phyloP scores from a whole-genome alignment of 148 eudicot genomes.

The Cornus florida region DNA sequence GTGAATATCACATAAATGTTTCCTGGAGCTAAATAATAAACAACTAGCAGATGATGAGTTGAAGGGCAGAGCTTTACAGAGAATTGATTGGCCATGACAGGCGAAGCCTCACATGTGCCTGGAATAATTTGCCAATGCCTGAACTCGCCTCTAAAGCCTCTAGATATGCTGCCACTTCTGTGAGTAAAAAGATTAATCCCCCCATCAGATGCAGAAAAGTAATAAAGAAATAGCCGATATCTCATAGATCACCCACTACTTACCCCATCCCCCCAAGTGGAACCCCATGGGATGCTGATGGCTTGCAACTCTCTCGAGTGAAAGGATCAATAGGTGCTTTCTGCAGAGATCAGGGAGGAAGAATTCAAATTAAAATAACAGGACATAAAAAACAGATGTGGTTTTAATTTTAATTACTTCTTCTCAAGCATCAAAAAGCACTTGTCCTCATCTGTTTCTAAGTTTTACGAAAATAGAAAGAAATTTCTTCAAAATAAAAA shows the following conservation, averaged over 20 bases:
- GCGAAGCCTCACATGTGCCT: slow-evolving; percentile 87
- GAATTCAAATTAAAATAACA: background rate
- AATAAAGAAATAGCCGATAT: slow-evolving; percentile 14
- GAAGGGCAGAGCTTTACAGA: slow-evolving; percentile 65
- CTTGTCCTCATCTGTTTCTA: background rate
- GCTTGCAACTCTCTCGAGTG: slow-evolving; percentile 71
- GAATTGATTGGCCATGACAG: slow-evolving; percentile 98
- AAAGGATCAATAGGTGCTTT: slow-evolving; percentile 99
- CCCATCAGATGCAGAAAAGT: slow-evolving; percentile 16
- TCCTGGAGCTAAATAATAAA: background rate
- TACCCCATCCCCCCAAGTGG: slow-evolving; percentile 99
- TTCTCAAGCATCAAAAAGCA: background rate
- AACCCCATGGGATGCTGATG: slow-evolving; percentile 94
- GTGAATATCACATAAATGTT: background rate
- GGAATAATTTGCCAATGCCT: slow-evolving; percentile 94
- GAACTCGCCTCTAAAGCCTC: slow-evolving; percentile 99
- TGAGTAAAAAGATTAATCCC: slow-evolving; percentile 15
- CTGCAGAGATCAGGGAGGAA: slow-evolving; percentile 37
- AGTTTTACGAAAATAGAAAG: background rate
- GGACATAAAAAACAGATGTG: background rate
- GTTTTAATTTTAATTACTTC: background rate
- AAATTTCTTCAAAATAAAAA: background rate
- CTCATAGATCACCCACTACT: slow-evolving; percentile 18
- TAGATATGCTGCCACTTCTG: slow-evolving; percentile 98
- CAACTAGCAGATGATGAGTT: slow-evolving; percentile 13